A percentile compares a stretch with the other conserved stretches of the same genome.
These are phyloP conservation scores for Clarireedia homoeocarpa DNA, from an alignment of 2,329 filamentous ascomycete genomes.

Conservation along the genomic window DNA sequence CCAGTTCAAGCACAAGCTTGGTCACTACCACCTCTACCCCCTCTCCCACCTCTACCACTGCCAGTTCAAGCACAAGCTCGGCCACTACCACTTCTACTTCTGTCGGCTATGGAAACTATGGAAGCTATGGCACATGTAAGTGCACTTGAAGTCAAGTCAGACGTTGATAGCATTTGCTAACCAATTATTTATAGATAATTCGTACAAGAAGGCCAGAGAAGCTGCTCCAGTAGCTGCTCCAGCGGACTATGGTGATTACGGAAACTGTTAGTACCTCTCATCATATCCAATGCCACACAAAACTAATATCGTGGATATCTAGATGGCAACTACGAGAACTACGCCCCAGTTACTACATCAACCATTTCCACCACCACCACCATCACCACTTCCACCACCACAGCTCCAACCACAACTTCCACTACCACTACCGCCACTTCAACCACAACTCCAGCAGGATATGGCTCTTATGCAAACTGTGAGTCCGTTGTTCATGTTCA, in stretches of 20 bases:
- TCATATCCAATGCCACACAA: not conserved
- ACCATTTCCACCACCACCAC: not conserved
- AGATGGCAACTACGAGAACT: slow-evolving; percentile 6
- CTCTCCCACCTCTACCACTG: no score
- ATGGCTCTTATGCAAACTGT: slow-evolving; percentile 2
- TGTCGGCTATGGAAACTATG: not conserved
- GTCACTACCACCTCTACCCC: no score
- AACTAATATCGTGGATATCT: not conserved
- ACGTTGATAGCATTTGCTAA: no score
- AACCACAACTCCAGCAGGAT: not conserved
- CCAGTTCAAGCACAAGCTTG: no score
- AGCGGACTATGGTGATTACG: not conserved
- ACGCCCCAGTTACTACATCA: not conserved
- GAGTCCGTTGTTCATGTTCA: not conserved
- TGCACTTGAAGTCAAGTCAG: not conserved
- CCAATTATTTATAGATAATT: no score
- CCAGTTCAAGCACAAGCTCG: no score
- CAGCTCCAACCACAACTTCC: not conserved
- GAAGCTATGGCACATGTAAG: not conserved
- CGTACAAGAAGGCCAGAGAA: no score
- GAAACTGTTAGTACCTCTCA: not conserved
- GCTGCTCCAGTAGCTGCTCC: no score
- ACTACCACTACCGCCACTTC: not conserved
- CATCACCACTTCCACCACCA: not conserved
- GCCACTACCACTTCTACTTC: not conserved